phyloP scores from a whole-genome alignment of 257 asterid genomes.

The Solanum rostratum region DNA sequence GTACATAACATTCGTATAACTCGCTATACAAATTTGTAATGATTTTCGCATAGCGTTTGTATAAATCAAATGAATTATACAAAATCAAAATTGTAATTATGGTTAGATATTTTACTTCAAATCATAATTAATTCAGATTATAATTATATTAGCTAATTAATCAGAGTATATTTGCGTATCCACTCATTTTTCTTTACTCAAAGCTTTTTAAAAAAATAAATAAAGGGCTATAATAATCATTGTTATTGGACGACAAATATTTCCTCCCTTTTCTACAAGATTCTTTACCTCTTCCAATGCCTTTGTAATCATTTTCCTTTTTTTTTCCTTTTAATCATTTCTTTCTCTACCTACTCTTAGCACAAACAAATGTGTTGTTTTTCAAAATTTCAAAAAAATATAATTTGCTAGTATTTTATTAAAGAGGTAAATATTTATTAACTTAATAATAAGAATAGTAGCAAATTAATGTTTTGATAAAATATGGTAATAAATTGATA shows the following conservation, averaged over 20 bases:
- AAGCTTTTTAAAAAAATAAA: background rate
- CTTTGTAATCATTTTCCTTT: conserved; percentile 1
- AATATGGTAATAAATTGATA: background rate
- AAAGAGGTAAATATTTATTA: background rate
- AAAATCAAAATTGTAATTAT: too few species aligned
- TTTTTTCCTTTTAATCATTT: background rate
- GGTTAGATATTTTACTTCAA: too few species aligned
- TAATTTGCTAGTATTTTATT: background rate
- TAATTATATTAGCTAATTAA: too few species aligned
- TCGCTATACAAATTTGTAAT: too few species aligned
- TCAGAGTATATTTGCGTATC: background rate
- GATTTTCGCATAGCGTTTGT: too few species aligned
- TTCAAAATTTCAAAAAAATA: too few species aligned
- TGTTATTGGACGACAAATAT: conserved; percentile 24
- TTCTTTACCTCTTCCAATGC: conserved; percentile 34
- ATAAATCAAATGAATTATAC: too few species aligned
- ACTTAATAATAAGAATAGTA: background rate
- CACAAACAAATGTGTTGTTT: background rate
- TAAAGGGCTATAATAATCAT: conserved; percentile 38
- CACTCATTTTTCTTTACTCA: background rate
- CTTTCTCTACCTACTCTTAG: background rate
- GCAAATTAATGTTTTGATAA: background rate
- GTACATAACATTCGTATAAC: too few species aligned
- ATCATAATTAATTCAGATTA: too few species aligned
- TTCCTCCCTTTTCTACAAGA: conserved; percentile 17